A percentile compares a stretch with the other conserved stretches of the same genome.
These are phyloP conservation scores for Beta macrorhiza DNA, from an alignment of 179 eudicot species.

Conservation along the genomic window DNA sequence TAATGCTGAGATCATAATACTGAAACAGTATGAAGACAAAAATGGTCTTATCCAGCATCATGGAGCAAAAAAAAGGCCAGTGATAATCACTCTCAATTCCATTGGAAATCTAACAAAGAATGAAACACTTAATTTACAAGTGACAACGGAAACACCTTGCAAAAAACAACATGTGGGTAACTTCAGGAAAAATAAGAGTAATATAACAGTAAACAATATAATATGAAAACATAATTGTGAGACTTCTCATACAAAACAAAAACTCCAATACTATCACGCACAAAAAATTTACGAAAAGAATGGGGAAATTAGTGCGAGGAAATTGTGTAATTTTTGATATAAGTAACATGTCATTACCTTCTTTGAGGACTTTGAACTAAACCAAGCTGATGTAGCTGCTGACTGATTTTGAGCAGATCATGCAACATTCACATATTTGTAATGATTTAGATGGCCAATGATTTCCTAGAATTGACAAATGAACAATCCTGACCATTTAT, in stretches of 20 bases:
- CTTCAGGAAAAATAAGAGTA: neutral
- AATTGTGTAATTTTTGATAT: neutral
- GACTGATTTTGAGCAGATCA: constrained; percentile 42
- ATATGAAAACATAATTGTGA: neutral
- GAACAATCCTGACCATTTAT: constrained; percentile 54
- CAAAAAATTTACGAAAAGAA: neutral
- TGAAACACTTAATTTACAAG: neutral
- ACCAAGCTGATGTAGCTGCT: constrained; percentile 40
- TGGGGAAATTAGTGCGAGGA: neutral
- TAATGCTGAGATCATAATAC: no score
- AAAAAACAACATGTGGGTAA: neutral
- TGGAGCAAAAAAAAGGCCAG: no score
- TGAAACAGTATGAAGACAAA: no score
- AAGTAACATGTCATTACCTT: neutral
- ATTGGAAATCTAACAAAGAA: neutral
- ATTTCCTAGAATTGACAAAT: neutral
- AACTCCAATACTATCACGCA: neutral
- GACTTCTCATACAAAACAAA: neutral
- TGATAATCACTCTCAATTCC: neutral
- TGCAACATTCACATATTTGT: constrained; percentile 28
- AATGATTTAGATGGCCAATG: neutral
- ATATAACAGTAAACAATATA: neutral
- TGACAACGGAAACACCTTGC: neutral
- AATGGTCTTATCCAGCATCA: no score
- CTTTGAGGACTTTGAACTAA: constrained; percentile 5